Conservation (phyloP, 2,329 filamentous ascomycete species). For the Claviceps digitariae region DNA sequence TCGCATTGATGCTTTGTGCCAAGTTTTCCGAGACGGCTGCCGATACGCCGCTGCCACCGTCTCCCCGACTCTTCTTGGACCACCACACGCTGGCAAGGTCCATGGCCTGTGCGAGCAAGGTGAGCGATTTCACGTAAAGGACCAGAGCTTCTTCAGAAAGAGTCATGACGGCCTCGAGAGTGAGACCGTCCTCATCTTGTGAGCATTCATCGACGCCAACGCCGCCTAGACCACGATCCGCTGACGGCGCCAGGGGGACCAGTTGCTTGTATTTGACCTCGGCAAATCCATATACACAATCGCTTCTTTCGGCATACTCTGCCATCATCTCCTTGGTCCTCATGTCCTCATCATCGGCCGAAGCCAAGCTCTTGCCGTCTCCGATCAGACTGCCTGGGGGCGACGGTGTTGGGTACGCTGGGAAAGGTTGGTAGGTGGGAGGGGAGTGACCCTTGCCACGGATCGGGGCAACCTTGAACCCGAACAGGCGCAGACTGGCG, state of each 20-base stretch:
- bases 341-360: constrained; percentile 69
- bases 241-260: constrained; percentile 73
- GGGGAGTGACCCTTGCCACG: constrained; percentile 57
- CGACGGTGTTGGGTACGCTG: constrained; percentile 63
- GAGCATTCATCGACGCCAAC: constrained; percentile 38
- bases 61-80: constrained; percentile 60
- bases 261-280: constrained; percentile 98
- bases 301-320: constrained; percentile 81
- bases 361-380: constrained; percentile 41
- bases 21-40: constrained; percentile 33
- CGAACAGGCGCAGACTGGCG: constrained; percentile 65
- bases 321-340: constrained; percentile 72
- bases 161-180: constrained; percentile 69
- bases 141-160: constrained; percentile 92
- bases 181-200: constrained; percentile 60
- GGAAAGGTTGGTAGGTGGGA: constrained; percentile 70
- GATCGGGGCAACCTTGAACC: constrained; percentile 55
- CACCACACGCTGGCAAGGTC: constrained; percentile 91
- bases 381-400: constrained; percentile 49
- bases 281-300: constrained; percentile 94
- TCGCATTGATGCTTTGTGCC: constrained; percentile 68
- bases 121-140: constrained; percentile 87
- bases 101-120: constrained; percentile 85
- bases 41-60: constrained; percentile 30
- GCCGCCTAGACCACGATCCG: constrained; percentile 56